phyloP scores from a whole-genome alignment of 83 land plant species.

The Isoetes engelmannii region DNA sequence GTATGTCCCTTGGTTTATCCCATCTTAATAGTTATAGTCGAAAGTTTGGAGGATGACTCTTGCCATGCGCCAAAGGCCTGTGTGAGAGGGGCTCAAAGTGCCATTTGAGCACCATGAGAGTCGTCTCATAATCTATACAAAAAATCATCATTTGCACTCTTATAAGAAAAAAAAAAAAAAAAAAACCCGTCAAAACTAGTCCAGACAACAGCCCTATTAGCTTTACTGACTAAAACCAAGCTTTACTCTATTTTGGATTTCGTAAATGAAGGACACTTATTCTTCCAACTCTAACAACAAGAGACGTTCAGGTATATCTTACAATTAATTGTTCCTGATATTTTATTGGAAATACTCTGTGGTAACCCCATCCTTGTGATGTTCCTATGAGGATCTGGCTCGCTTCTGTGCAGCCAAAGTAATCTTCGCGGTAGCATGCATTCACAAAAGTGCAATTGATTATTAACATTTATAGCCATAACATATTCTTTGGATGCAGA shows the following conservation, averaged over 20 bases:
- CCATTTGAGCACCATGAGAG: too few species aligned
- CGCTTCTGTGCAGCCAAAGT: slow-evolving; percentile 86
- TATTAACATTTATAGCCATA: slow-evolving; percentile 95
- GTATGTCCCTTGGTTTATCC: too few species aligned
- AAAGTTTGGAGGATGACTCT: too few species aligned
- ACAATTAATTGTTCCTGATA: neutral
- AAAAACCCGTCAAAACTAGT: too few species aligned
- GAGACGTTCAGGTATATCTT: slow-evolving; percentile 73
- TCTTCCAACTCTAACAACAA: slow-evolving; percentile 91
- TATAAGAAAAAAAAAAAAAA: too few species aligned
- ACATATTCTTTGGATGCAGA: slow-evolving; percentile 80
- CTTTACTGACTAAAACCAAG: slow-evolving; percentile 88
- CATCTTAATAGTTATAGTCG: too few species aligned
- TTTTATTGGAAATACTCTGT: neutral
- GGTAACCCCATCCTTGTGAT: neutral
- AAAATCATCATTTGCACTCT: too few species aligned
- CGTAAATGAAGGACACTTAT: slow-evolving; percentile 93
- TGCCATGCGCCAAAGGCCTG: too few species aligned
- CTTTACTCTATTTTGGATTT: slow-evolving; percentile 90
- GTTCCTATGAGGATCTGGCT: slow-evolving; percentile 84
- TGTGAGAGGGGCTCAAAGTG: too few species aligned
- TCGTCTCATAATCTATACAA: too few species aligned
- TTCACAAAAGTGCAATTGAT: slow-evolving; percentile 84
- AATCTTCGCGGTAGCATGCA: slow-evolving; percentile 88
- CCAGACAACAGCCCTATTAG: too few species aligned